Conservation (phyloP, 2,329 filamentous ascomycete species). For the Clonostachys rhizophaga region DNA sequence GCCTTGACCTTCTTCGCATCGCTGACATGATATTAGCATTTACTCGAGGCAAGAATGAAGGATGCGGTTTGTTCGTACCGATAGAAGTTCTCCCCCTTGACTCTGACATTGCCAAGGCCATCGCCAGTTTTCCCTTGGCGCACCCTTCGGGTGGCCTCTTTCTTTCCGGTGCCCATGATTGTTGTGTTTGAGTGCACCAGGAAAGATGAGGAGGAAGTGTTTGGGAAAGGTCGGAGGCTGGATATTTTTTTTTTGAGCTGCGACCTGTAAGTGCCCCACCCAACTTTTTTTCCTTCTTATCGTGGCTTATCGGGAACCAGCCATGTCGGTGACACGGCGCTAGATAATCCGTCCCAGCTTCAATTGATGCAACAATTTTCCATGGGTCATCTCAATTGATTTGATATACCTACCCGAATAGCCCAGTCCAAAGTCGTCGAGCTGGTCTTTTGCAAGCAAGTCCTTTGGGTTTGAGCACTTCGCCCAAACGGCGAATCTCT, state of each 20-base stretch:
- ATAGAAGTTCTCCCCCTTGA: conserved; percentile 99
- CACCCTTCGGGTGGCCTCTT: conserved; percentile 77
- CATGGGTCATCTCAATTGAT: too few species aligned
- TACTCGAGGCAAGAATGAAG: neutral
- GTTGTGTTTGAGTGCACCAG: neutral
- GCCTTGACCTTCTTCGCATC: conserved; percentile 83
- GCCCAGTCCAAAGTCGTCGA: too few species aligned
- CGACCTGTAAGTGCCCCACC: too few species aligned
- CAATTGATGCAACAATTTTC: too few species aligned
- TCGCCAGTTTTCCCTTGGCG: conserved; percentile 81
- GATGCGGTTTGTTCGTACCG: conserved; percentile 42
- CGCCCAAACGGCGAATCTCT: too few species aligned
- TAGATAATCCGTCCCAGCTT: too few species aligned
- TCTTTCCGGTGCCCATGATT: conserved; percentile 84
- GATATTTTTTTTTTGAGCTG: conserved; percentile 4
- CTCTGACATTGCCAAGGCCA: conserved; percentile 86
- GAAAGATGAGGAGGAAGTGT: conserved; percentile 5
- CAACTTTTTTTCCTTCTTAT: neutral
- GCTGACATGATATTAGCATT: conserved; percentile 16
- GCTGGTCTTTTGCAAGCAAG: too few species aligned
- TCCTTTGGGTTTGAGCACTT: too few species aligned
- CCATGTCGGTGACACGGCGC: too few species aligned
- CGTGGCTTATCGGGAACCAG: neutral
- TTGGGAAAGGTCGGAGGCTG: neutral
- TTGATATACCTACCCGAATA: too few species aligned